These are phyloP conservation scores for Boletellus ananas DNA, from an alignment of 768 basidiomycete species.

Conservation along the genomic window DNA sequence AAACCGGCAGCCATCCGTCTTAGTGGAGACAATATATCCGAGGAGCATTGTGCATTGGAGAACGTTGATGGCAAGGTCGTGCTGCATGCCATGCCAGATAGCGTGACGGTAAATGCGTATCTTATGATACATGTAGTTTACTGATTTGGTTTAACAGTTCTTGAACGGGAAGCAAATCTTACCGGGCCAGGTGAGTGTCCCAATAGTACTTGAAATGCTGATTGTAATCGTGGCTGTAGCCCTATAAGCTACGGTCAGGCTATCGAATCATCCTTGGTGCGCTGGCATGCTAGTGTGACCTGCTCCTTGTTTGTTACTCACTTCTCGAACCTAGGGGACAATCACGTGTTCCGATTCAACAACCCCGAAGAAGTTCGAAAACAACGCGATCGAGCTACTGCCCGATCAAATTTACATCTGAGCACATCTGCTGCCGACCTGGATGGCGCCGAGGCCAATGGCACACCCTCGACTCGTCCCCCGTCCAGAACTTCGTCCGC, in stretches of 20 bases:
- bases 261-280: conserved; percentile 94
- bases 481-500: conserved; percentile 70
- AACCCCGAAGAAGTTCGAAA: conserved; percentile 94
- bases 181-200: conserved; percentile 61
- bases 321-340: conserved; percentile 59
- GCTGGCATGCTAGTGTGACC: conserved; percentile 14
- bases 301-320: conserved; percentile 2
- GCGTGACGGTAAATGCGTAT: conserved; percentile 64
- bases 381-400: conserved; percentile 76
- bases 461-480: conserved; percentile 60
- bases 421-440: conserved; percentile 66
- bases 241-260: conserved; percentile 86
- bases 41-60: conserved; percentile 92
- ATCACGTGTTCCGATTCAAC: conserved; percentile 97
- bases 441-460: conserved; percentile 41
- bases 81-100: conserved; percentile 72
- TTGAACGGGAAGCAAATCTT: conserved; percentile 88
- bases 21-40: conserved; percentile 86
- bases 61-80: conserved; percentile 82
- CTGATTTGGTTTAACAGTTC: conserved; percentile 49
- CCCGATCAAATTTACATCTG: conserved; percentile 64
- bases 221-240: conserved; percentile 34
- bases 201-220: background rate
- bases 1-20: conserved; percentile 84
- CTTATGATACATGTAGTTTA: conserved; percentile 3